Conservation (phyloP, 2,329 filamentous ascomycete species). For the Trichoderma semiorbis region DNA sequence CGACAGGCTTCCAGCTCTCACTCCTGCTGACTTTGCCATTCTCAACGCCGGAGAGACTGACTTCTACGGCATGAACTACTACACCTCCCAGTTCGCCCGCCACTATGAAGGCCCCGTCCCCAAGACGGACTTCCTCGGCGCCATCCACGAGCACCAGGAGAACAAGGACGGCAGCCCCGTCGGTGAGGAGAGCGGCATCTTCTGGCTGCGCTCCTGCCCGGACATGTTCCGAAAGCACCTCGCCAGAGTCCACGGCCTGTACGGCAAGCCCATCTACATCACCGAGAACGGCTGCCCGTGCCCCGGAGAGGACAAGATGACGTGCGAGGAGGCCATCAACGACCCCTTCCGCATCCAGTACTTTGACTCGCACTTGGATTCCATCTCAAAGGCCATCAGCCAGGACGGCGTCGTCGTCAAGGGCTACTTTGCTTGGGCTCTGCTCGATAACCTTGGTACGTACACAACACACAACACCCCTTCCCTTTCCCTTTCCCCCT, state of each 20-base stretch:
- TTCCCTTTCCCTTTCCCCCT: background rate
- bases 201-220: conserved; percentile 34
- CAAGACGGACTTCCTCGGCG: conserved; percentile 33
- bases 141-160: conserved; percentile 32
- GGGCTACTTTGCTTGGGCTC: conserved; percentile 36
- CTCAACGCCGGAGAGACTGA: conserved; percentile 27
- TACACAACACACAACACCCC: background rate
- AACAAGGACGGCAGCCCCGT: conserved; percentile 30
- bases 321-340: conserved; percentile 28
- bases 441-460: conserved; percentile 36
- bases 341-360: conserved; percentile 37
- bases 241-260: conserved; percentile 25
- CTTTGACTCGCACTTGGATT: conserved; percentile 38
- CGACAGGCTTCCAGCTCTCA: conserved; percentile 30
- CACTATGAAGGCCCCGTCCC: conserved; percentile 26
- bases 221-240: conserved; percentile 31
- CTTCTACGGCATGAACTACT: conserved; percentile 43
- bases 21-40: conserved; percentile 26
- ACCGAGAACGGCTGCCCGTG: conserved; percentile 37
- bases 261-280: conserved; percentile 29
- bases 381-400: conserved; percentile 31
- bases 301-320: conserved; percentile 34
- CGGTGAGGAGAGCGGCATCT: conserved; percentile 32
- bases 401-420: conserved; percentile 31
- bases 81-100: conserved; percentile 36